phyloP scores from a whole-genome alignment of 192 early-diverging fungal genomes.

The Dissophora ornata region DNA sequence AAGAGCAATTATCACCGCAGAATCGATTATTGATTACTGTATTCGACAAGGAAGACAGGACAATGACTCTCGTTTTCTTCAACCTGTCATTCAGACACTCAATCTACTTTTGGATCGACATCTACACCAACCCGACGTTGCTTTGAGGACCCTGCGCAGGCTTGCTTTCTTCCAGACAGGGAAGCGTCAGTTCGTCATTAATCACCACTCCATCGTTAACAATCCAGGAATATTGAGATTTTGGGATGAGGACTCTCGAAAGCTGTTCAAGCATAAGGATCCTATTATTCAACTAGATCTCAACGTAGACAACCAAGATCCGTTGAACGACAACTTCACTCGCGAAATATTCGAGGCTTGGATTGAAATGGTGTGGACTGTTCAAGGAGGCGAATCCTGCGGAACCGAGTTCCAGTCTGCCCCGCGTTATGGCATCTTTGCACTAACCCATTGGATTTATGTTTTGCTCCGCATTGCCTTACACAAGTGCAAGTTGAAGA shows the following conservation, averaged over 20 bases:
- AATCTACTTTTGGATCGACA: neutral
- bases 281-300: slow-evolving; percentile 6
- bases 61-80: neutral
- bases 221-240: neutral
- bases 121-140: neutral
- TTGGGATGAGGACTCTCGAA: neutral
- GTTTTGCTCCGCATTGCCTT: no score
- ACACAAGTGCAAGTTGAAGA: no score
- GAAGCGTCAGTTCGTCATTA: neutral
- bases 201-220: slow-evolving; percentile 3
- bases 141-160: neutral
- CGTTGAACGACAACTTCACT: slow-evolving; percentile 19
- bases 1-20: no score
- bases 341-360: slow-evolving; percentile 10
- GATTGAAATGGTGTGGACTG: slow-evolving; percentile 20
- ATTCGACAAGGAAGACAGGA: neutral
- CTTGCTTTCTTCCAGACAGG: slow-evolving; percentile 13
- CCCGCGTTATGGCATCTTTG: neutral
- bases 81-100: neutral
- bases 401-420: no score
- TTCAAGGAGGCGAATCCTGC: no score
- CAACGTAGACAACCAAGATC: neutral
- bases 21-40: slow-evolving; percentile 27
- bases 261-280: slow-evolving; percentile 3
- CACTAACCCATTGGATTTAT: neutral